Evolutionary conservation across 257 asterid genomes (phyloP).

Genomic region (Solanum corneliomulleri): DNA sequence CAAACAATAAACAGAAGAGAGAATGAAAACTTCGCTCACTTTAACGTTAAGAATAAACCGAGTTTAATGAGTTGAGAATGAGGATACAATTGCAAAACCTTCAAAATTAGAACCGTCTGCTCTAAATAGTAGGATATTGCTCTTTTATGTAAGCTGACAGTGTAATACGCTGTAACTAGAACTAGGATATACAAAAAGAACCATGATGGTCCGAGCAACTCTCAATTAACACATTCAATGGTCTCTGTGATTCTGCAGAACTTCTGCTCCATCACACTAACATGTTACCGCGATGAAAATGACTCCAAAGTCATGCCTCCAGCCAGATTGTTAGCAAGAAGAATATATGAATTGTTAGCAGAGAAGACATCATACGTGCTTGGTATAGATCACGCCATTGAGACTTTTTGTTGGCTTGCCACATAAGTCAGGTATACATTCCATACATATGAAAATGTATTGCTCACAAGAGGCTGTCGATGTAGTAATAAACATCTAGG

Average conservation of each 20-base stretch:
- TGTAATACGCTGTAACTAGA: not conserved
- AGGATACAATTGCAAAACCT: not conserved
- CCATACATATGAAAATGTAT: slow-evolving; percentile 74
- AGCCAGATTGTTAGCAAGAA: not conserved
- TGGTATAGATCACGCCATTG: slow-evolving; percentile 9
- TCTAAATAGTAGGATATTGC: not conserved
- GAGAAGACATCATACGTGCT: not conserved
- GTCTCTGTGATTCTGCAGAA: not conserved
- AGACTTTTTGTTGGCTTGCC: slow-evolving; percentile 60
- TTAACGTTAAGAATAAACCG: not conserved
- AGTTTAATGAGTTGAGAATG: not conserved
- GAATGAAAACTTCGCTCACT: not conserved
- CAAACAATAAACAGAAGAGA: not conserved
- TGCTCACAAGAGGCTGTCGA: slow-evolving; percentile 74
- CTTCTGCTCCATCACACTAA: not conserved
- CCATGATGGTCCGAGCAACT: not conserved
- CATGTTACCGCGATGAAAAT: not conserved
- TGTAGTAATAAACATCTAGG: not conserved
- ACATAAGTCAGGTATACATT: slow-evolving; percentile 73
- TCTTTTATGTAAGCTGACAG: not conserved
- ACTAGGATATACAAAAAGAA: not conserved
- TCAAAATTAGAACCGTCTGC: not conserved
- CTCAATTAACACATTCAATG: not conserved
- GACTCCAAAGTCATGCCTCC: not conserved
- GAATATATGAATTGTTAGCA: not conserved